Conservation (phyloP, 805 yeast genomes). For the Yamadazyma scolyti region DNA sequence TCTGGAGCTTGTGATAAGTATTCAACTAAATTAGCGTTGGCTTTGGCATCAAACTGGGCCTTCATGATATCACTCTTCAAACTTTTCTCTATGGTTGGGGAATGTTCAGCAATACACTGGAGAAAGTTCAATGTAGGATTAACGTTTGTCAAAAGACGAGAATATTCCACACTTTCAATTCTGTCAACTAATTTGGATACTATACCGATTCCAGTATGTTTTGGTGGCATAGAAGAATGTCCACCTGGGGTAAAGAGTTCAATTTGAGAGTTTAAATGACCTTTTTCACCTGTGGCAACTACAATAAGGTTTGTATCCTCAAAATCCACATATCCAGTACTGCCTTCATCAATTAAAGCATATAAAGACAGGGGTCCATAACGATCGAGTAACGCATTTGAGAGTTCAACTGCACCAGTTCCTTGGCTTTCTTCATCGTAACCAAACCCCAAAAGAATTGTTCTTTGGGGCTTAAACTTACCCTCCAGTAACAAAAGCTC, state of each 20-base stretch:
- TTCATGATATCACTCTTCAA: slow-evolving; percentile 35
- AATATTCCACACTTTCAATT: slow-evolving; percentile 36
- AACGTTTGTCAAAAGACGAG: slow-evolving; percentile 33
- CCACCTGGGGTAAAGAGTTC: slow-evolving; percentile 47
- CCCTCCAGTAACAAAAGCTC: slow-evolving; percentile 28
- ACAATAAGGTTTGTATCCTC: slow-evolving; percentile 39
- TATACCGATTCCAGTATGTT: slow-evolving; percentile 47
- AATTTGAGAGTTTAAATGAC: slow-evolving; percentile 39
- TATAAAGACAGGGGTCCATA: slow-evolving; percentile 43
- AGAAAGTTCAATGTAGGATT: slow-evolving; percentile 44
- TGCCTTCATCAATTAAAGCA: slow-evolving; percentile 45
- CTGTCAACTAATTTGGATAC: slow-evolving; percentile 37
- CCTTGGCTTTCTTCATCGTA: slow-evolving; percentile 51
- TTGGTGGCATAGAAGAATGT: slow-evolving; percentile 49
- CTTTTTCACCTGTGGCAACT: slow-evolving; percentile 50
- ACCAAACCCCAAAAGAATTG: slow-evolving; percentile 45
- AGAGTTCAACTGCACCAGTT: slow-evolving; percentile 33
- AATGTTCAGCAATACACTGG: slow-evolving; percentile 46
- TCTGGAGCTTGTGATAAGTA: slow-evolving; percentile 22
- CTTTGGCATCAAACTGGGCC: slow-evolving; percentile 29
- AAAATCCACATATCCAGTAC: slow-evolving; percentile 14
- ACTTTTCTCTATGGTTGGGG: slow-evolving; percentile 26
- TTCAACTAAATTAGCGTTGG: slow-evolving; percentile 35
- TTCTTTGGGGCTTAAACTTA: slow-evolving; percentile 38
- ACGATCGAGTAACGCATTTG: slow-evolving; percentile 25